phyloP scores from a whole-genome alignment of 176 grass and related monocot genomes.

The maize (Zea mays) region Zm-B73-REFERENCE-NAM-5.0 NC_050098.1:202470001-202470500 shows the following conservation, averaged over 20 bases:
- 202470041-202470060: neutral
- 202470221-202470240: neutral
- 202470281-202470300: neutral
- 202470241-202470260: neutral
- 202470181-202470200: neutral
- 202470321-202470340: neutral
- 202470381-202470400: constrained; percentile 18
- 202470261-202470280: neutral
- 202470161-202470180: neutral
- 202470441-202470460: neutral
- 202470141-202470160: neutral
- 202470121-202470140: neutral
- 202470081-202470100: constrained; percentile 48
- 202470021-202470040: constrained; percentile 17
- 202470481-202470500: neutral
- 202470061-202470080: constrained; percentile 37
- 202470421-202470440: neutral
- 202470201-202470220: neutral
- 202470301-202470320: neutral
- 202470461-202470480: too few relatives aligned
- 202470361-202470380: neutral
- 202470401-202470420: constrained; percentile 8
- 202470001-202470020: constrained; percentile 28
- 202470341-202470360: neutral
- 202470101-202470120: neutral